phyloP scores from a whole-genome alignment of 2,329 filamentous ascomycete genomes.

The Ceratocystis cacaofunesta region DNA sequence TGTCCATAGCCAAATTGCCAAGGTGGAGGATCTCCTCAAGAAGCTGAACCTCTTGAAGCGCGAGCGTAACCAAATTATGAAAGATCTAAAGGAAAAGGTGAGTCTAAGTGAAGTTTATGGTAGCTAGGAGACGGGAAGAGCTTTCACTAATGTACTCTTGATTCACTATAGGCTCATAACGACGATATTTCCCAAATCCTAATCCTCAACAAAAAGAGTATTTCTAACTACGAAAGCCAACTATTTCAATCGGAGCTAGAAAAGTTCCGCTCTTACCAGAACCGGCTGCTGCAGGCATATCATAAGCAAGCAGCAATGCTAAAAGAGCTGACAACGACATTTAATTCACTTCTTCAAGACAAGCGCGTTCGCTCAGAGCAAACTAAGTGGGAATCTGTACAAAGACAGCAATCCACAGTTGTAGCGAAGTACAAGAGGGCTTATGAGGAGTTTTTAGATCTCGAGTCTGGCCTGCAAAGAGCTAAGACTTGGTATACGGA shows the following conservation, averaged over 20 bases:
- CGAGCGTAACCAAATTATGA: conserved; percentile 80
- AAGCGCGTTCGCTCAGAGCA: conserved; percentile 88
- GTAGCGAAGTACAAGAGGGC: conserved; percentile 79
- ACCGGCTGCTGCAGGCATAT: conserved; percentile 75
- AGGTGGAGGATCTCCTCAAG: conserved; percentile 78
- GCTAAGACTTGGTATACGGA: conserved; percentile 90
- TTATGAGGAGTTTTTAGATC: conserved; percentile 82
- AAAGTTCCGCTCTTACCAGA: conserved; percentile 90
- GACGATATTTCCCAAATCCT: conserved; percentile 96
- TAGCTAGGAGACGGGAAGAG: background rate
- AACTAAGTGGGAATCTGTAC: conserved; percentile 83
- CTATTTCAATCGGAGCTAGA: conserved; percentile 94
- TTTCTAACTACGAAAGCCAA: conserved; percentile 79
- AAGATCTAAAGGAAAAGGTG: conserved; percentile 96
- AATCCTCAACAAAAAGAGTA: conserved; percentile 94
- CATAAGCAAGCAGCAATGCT: conserved; percentile 90
- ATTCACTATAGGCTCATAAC: conserved; percentile 55
- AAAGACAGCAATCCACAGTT: conserved; percentile 64
- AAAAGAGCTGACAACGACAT: conserved; percentile 81
- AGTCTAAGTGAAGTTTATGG: conserved; percentile 19
- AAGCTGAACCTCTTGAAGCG: conserved; percentile 85
- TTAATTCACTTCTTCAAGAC: conserved; percentile 80
- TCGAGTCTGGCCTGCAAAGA: conserved; percentile 70
- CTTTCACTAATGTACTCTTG: conserved; percentile 18
- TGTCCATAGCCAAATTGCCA: conserved; percentile 76